Conservation (phyloP, 2,329 filamentous ascomycete genomes). For the Stachybotrys chartarum region DNA sequence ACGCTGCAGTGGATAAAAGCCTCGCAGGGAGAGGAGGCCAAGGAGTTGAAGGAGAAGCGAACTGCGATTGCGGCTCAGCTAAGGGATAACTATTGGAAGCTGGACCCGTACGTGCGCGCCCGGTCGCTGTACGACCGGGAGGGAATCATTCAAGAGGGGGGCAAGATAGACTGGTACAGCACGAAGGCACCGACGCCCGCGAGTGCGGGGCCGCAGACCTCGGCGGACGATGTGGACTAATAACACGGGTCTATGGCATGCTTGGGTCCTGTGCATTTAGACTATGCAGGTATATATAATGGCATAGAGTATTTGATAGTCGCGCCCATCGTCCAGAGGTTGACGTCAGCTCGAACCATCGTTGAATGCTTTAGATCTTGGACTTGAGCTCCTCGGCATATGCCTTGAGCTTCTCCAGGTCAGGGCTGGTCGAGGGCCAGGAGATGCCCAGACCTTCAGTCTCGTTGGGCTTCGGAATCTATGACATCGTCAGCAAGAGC, state of each 20-base stretch:
- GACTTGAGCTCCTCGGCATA: conserved; percentile 78
- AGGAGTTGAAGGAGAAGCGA: conserved; percentile 48
- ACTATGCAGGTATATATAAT: background rate
- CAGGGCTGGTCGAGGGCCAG: conserved; percentile 69
- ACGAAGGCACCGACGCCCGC: conserved; percentile 14
- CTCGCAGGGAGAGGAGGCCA: conserved; percentile 32
- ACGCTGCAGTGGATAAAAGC: conserved; percentile 67
- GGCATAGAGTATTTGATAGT: background rate
- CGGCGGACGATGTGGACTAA: conserved; percentile 40
- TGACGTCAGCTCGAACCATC: background rate
- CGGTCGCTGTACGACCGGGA: conserved; percentile 78
- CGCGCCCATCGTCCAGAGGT: background rate
- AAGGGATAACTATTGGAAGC: conserved; percentile 72
- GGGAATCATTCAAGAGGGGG: conserved; percentile 61
- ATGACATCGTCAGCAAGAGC: conserved; percentile 2
- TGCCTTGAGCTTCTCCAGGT: conserved; percentile 79
- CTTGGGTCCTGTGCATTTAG: background rate
- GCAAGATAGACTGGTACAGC: conserved; percentile 65
- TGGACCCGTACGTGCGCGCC: conserved; percentile 83
- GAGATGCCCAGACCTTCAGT: conserved; percentile 69
- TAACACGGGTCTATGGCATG: background rate
- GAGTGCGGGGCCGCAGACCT: conserved; percentile 22
- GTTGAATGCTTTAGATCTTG: conserved; percentile 50
- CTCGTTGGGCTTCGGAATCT: conserved; percentile 88
- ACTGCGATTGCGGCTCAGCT: conserved; percentile 56